Evolutionary conservation across 208 protist species (phyloP), one percentile per base, ranked within the genome.

Genomic region (Trypanosoma lewisi): DNA sequence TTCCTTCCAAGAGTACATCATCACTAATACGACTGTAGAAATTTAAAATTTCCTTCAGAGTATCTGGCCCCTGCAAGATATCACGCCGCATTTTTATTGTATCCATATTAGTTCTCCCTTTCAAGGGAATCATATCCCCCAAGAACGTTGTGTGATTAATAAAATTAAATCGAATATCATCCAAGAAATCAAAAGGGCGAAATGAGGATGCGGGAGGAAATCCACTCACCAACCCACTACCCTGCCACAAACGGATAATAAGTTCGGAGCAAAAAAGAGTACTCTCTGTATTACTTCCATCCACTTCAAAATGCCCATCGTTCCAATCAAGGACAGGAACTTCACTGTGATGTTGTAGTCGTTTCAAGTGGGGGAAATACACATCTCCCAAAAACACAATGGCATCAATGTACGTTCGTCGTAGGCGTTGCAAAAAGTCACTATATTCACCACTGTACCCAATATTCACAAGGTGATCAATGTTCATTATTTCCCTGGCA

Each of bases 181-280:
- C 78, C 0, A 94, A 64, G 30, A 92, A 77, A 59, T 95, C 88
- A 62, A 95, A 91, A 6, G 88, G 83, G 6, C 85, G 73, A 53
- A 85, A 79, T 19, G 85, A 87, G 30, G 88, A 92, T 16, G 85
- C 80, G 0, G 88, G 88, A n/a, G 80, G 65, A 55, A 82, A 95
- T 14, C 77, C 83, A 41, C 50, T 56, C 2, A 85, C 70, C 34
- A 90, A 49, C n/a, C 83, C 83, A 25, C 74, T 65, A 1, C 69
- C 69, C 25, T 83, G 79, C 82, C 83, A 92, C n/a, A 95, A 60
- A 53, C 87, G 84, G 34, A 70, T 63, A 41, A 95, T 82, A 8
- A 95, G 70, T 63, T 95, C 85, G 1, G 88, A 83, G 70, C 88
- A 95, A 52, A 92, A 75, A 63, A 92, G 78, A 33, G 57, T 57